Conservation (phyloP, 225 moss, liverwort and hornwort genomes). For the Pseudoscleropodium purum region DNA sequence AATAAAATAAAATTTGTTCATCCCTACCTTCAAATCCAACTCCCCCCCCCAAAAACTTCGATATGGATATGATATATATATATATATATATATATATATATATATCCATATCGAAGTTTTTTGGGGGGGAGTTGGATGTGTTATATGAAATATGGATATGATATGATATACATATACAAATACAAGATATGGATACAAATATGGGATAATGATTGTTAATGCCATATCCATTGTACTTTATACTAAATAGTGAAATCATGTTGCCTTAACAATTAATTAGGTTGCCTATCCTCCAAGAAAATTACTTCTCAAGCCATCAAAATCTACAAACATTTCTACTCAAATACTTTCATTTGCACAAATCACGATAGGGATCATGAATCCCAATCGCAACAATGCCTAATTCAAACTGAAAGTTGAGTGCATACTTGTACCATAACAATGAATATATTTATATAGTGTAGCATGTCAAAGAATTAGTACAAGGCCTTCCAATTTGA, state of each 20-base stretch:
- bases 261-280: no score
- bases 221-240: not conserved
- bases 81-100: not conserved
- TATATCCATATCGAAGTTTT: no score
- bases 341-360: not conserved
- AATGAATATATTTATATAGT: not conserved
- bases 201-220: not conserved
- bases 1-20: not conserved
- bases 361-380: not conserved
- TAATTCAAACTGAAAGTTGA: not conserved
- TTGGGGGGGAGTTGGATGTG: no score
- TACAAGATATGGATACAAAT: fast-evolving
- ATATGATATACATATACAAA: not conserved
- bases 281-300: not conserved
- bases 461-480: not conserved
- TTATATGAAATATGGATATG: not conserved
- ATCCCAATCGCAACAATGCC: not conserved
- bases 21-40: fast-evolving
- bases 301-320: not conserved
- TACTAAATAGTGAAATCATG: not conserved
- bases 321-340: not conserved
- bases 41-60: not conserved
- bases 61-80: no score
- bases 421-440: not conserved
- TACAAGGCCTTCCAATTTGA: no score